A percentile compares a stretch with the other conserved stretches of the same genome.
Conservation (phyloP, 352 stramenopile genomes). For the Phytopythium oedochilum region DNA sequence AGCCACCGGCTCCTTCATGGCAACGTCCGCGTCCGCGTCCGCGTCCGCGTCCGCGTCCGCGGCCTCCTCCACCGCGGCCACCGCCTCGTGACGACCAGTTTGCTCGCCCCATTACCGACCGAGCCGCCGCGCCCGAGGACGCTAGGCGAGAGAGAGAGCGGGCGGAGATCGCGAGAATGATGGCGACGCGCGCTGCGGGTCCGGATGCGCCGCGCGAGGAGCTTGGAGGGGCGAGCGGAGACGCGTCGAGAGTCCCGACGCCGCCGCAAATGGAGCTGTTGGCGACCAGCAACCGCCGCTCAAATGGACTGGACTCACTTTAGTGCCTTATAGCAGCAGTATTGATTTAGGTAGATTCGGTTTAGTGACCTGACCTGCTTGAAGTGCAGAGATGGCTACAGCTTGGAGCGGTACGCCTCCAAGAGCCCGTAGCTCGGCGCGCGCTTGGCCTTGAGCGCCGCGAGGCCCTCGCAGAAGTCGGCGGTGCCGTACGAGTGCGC, state of each 20-base stretch:
- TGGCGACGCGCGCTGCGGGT: background rate
- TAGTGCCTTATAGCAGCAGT: background rate
- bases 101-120: background rate
- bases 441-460: constrained; percentile 65
- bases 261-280: background rate
- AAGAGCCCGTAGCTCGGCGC: constrained; percentile 43
- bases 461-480: constrained; percentile 80
- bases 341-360: background rate
- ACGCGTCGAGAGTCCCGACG: background rate
- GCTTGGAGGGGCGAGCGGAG: background rate
- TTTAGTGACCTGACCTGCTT: constrained; percentile 2
- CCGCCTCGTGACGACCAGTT: constrained; percentile 21
- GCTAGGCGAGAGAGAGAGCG: background rate
- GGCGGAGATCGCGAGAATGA: background rate
- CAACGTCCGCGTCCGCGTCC: constrained; percentile 15
- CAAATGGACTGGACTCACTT: background rate
- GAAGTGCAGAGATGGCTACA: background rate
- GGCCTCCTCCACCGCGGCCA: constrained; percentile 10
- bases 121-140: background rate
- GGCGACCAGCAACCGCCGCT: background rate
- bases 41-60: constrained; percentile 9
- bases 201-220: background rate
- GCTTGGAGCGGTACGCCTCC: constrained; percentile 30
- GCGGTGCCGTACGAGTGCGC: constrained; percentile 70
- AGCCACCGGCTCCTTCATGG: constrained; percentile 13